Evolutionary conservation across 176 grass and related monocot genomes (phyloP).

Genomic region (Hordeum marinum): DNA sequence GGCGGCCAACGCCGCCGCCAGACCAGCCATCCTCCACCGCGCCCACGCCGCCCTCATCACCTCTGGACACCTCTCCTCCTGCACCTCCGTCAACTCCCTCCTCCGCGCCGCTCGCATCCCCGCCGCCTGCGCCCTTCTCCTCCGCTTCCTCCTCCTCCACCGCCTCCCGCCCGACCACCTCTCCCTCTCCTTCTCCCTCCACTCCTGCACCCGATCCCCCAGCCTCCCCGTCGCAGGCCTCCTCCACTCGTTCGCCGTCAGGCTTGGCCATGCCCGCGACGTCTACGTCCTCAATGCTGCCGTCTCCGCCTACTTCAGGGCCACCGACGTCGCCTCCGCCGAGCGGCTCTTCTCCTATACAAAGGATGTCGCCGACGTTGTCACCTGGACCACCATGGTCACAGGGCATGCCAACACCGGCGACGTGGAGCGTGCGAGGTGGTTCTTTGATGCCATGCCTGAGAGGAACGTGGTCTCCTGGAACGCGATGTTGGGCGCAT

Average conservation of each 20-base stretch:
- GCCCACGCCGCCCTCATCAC: conserved; percentile 36
- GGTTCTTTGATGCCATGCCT: conserved; percentile 45
- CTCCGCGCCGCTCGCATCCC: conserved; percentile 13
- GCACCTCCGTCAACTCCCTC: conserved; percentile 24
- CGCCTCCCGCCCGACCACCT: conserved; percentile 37
- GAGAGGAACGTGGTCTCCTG: conserved; percentile 41
- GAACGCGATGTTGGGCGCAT: conserved; percentile 32
- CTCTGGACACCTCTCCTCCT: conserved; percentile 32
- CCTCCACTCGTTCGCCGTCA: conserved; percentile 37
- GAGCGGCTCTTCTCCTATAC: conserved; percentile 39
- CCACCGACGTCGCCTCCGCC: conserved; percentile 37
- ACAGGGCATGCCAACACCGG: conserved; percentile 20
- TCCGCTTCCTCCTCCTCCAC: conserved; percentile 20
- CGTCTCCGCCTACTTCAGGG: conserved; percentile 36
- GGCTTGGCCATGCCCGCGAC: conserved; percentile 33
- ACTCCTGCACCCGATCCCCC: conserved; percentile 24
- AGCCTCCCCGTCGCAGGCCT: conserved; percentile 12
- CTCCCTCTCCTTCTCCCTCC: conserved; percentile 46
- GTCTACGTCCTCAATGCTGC: conserved; percentile 34
- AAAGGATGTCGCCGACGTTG: conserved; percentile 29
- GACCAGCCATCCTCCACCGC: conserved; percentile 1
- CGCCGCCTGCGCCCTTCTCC: conserved; percentile 23
- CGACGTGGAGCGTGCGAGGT: conserved; percentile 16
- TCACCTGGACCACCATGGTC: conserved; percentile 59
- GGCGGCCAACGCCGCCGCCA: background rate